phyloP scores from a whole-genome alignment of 306 rosid species.

The Pterocarpus santalinus region DNA sequence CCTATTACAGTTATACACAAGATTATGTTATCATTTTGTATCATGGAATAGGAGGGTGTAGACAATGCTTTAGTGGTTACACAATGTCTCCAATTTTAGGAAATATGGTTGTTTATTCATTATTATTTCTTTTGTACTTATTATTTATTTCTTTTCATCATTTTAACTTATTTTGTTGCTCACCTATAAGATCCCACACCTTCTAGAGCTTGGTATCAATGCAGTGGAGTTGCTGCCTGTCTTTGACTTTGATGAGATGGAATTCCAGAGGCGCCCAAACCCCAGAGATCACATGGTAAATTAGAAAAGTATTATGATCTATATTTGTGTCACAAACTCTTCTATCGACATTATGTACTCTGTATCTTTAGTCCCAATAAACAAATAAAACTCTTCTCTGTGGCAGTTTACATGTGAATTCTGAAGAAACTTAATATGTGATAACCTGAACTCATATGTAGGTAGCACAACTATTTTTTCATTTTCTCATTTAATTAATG shows the following conservation, averaged over 20 bases:
- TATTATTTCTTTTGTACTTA: constrained; percentile 36
- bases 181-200: constrained; percentile 86
- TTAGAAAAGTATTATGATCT: constrained; percentile 27
- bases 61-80: background rate
- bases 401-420: constrained; percentile 1
- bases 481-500: constrained; percentile 23
- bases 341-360: constrained; percentile 17
- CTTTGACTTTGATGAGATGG: constrained; percentile 95
- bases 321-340: constrained; percentile 20
- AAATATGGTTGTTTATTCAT: constrained; percentile 12
- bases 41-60: constrained; percentile 9
- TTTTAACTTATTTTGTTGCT: constrained; percentile 41
- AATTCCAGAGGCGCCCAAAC: constrained; percentile 85
- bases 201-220: constrained; percentile 93
- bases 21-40: background rate
- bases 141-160: constrained; percentile 5
- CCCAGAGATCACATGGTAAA: constrained; percentile 98
- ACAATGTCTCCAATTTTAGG: constrained; percentile 25
- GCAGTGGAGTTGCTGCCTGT: constrained; percentile 91
- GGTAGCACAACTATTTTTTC: constrained; percentile 1
- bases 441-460: constrained; percentile 16
- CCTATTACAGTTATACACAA: background rate
- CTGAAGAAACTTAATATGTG: constrained; percentile 1
- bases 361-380: constrained; percentile 17
- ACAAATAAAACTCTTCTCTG: constrained; percentile 18